Base-by-base conservation (phyloP, 164 flowering plant species). In the Protea cynaroides region DNA sequence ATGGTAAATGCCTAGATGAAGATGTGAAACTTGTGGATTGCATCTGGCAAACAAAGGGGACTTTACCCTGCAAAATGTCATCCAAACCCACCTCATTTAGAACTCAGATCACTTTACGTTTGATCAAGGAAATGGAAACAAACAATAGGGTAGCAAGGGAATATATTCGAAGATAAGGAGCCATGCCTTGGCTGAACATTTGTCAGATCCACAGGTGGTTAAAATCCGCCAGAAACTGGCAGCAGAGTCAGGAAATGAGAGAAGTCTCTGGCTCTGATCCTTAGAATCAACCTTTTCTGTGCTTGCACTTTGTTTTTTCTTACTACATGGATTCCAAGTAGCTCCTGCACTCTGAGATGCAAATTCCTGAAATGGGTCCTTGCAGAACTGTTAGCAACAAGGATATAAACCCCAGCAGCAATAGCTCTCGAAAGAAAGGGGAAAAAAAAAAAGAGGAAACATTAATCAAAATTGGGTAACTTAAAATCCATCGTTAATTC, bases 331-430 rank as follows among this genome's bases (percentile, higher is more conserved):
- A 69, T 77, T 84, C 89, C 81, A 80, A 19, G 83, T 68, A 25
- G 66, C 62, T 3, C 70, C 83, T 0, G 74, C 77, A 14, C 57
- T 69, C 52, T 65, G 84, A 62, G 65, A 84, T 74, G 57, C 89
- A 85, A 23, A 83, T 76, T 0, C 62, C 53, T 12, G 83, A 69
- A 2, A 83, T 81, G 43, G 57, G 68, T 4, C 65, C 72, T 74
- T 78, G 78, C 11, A 67, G 71, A 21, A 83, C 78, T 25, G 84
- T 80, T 8, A 81, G 81, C 4, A 86, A 79, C 74, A 86, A 67
- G 2, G 87, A 84, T 73, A 90, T 79, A 54, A 90, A 90, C 13
- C 87, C 94, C 71, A 86, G 51, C 57, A 90, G 69, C 93, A 86
- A 86, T 62, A 86, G 80, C 84, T 84, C 88, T 84, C 52, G 56